Conservation (phyloP, 306 rosid species). For the Mimosa bimucronata region DNA sequence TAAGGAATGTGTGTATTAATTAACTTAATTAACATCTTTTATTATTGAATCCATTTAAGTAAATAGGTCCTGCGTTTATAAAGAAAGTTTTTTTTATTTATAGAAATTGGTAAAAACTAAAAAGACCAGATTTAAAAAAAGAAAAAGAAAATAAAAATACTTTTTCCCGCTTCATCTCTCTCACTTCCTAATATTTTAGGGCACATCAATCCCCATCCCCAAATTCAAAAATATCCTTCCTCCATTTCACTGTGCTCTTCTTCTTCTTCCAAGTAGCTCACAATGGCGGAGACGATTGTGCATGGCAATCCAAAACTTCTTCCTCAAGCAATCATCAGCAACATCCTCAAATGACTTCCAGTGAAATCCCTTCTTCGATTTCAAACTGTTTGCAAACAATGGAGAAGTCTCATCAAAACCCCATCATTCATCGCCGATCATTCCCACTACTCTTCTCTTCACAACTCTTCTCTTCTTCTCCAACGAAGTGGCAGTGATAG, state of each 20-base stretch:
- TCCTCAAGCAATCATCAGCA: background rate
- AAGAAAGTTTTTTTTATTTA: no score
- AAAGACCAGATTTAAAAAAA: no score
- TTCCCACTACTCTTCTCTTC: background rate
- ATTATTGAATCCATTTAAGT: no score
- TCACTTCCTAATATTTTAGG: no score
- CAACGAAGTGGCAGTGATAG: background rate
- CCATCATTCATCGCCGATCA: background rate
- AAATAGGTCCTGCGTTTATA: no score
- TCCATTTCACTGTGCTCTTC: background rate
- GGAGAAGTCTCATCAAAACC: background rate
- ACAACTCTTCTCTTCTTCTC: background rate
- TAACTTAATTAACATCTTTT: no score
- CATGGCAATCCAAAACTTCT: background rate
- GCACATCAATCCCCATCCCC: no score
- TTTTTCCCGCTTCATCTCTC: no score
- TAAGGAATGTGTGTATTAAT: no score
- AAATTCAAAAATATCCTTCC: background rate
- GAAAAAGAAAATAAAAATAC: no score
- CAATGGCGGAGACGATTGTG: background rate
- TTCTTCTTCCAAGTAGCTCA: background rate
- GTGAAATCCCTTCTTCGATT: background rate
- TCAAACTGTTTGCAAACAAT: background rate
- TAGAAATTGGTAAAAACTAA: no score
- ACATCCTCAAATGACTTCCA: background rate